A percentile compares a stretch with the other conserved stretches of the same genome.
phyloP scores from a whole-genome alignment of 139 green algal genomes.

The Dunaliella sp. region DNA sequence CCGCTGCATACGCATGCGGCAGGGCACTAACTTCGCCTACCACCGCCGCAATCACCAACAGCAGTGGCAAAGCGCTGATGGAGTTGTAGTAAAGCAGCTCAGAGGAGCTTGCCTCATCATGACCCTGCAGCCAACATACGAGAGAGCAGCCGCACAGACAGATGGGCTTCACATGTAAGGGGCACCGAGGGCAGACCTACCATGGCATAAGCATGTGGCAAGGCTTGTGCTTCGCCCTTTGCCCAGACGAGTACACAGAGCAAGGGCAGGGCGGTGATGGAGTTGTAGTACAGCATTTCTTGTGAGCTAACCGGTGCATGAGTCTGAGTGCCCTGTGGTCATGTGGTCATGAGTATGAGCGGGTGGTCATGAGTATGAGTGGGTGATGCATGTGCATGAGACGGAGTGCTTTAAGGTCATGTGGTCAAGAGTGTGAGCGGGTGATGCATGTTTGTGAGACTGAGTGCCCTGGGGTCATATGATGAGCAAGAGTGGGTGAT shows the following conservation, averaged over 20 bases:
- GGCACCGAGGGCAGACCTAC: no score
- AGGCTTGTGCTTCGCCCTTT: background rate
- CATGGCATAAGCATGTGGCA: background rate
- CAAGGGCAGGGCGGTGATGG: background rate
- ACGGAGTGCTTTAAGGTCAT: no score
- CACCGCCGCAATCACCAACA: slow-evolving; percentile 36
- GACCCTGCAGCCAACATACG: slow-evolving; percentile 19
- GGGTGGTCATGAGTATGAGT: no score
- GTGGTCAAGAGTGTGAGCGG: no score
- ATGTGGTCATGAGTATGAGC: no score
- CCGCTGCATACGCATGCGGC: background rate
- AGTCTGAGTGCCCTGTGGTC: background rate
- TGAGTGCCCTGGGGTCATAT: no score
- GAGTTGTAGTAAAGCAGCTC: slow-evolving; percentile 78
- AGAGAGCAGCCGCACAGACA: no score
- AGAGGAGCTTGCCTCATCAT: slow-evolving; percentile 25
- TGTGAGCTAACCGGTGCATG: background rate
- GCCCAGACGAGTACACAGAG: background rate
- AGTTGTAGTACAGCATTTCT: background rate
- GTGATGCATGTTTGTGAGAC: no score
- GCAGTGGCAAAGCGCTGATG: slow-evolving; percentile 59
- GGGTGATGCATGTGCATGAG: no score
- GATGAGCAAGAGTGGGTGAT: no score
- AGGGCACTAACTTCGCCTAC: slow-evolving; percentile 41
- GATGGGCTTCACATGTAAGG: no score